Percentiles rank a stretch among this genome's conserved stretches.
Conservation (phyloP, 805 yeast species). For the Candida adriatica region DNA sequence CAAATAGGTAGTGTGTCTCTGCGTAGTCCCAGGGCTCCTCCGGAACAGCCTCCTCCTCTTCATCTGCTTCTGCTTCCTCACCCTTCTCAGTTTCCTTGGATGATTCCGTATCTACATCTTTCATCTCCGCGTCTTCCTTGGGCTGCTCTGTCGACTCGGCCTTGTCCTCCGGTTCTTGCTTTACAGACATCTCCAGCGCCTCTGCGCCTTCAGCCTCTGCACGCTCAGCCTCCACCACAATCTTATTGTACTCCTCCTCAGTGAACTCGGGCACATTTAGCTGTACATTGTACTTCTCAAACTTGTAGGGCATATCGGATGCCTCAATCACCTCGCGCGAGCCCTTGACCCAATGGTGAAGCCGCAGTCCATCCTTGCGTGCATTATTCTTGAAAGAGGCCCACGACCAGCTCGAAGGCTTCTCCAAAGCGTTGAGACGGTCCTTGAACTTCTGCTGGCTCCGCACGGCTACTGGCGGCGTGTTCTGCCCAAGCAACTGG, state of each 20-base stretch:
- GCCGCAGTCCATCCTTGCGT: slow-evolving; percentile 41
- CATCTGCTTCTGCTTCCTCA: slow-evolving; percentile 21
- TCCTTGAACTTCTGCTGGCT: slow-evolving; percentile 52
- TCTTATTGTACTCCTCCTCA: slow-evolving; percentile 50
- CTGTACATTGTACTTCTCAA: slow-evolving; percentile 66
- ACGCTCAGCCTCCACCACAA: slow-evolving; percentile 31
- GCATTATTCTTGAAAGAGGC: slow-evolving; percentile 52
- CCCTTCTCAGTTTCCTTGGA: slow-evolving; percentile 5
- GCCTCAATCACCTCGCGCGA: slow-evolving; percentile 27
- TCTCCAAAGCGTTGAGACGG: slow-evolving; percentile 49
- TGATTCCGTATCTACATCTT: slow-evolving; percentile 6
- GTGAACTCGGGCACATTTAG: slow-evolving; percentile 66
- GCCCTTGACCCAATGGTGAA: slow-evolving; percentile 88
- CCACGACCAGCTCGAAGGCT: slow-evolving; percentile 80
- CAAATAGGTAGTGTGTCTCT: slow-evolving; percentile 77
- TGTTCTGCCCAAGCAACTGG: slow-evolving; percentile 82
- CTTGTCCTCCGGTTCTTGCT: slow-evolving; percentile 2
- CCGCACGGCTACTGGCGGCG: slow-evolving; percentile 73
- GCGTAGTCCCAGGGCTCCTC: slow-evolving; percentile 55
- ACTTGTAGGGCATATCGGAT: slow-evolving; percentile 45
- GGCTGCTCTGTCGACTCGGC: slow-evolving; percentile 20
- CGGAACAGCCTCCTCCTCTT: slow-evolving; percentile 3
- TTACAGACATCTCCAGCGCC: slow-evolving; percentile 9
- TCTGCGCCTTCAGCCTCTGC: slow-evolving; percentile 3
- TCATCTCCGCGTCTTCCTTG: slow-evolving; percentile 10